A percentile compares a stretch with the other conserved stretches of the same genome.
These are phyloP conservation scores for Geotrichum ghanense DNA, from an alignment of 805 yeast species.

Conservation along the genomic window DNA sequence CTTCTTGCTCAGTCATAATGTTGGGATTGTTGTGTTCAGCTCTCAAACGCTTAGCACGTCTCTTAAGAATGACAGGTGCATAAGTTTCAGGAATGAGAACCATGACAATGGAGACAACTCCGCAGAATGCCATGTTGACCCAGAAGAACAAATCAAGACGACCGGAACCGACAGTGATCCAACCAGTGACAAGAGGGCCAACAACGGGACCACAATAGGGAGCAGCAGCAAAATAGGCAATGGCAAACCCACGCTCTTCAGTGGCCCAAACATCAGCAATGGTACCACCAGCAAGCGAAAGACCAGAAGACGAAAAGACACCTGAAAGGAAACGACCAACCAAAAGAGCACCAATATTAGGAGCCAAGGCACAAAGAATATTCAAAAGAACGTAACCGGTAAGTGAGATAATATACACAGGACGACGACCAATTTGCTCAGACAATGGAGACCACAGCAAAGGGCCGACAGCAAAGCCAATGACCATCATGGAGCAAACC, in stretches of 20 bases:
- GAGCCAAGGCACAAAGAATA: constrained; percentile 77
- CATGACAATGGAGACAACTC: constrained; percentile 62
- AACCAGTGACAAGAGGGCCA: constrained; percentile 84
- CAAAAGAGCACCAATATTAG: constrained; percentile 68
- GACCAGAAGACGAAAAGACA: constrained; percentile 71
- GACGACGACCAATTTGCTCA: constrained; percentile 77
- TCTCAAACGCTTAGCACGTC: constrained; percentile 57
- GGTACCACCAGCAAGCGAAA: constrained; percentile 83
- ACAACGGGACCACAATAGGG: constrained; percentile 90
- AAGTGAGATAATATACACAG: constrained; percentile 70
- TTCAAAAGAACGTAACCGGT: constrained; percentile 67
- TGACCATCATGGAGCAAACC: constrained; percentile 76
- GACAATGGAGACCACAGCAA: constrained; percentile 81
- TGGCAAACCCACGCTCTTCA: constrained; percentile 75
- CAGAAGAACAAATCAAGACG: constrained; percentile 59
- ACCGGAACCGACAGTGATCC: constrained; percentile 61
- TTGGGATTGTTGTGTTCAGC: constrained; percentile 72
- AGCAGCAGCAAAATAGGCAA: constrained; percentile 83
- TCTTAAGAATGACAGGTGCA: constrained; percentile 75
- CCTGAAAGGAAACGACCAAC: constrained; percentile 84
- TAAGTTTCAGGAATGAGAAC: constrained; percentile 79
- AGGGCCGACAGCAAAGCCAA: constrained; percentile 84
- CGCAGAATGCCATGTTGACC: constrained; percentile 91
- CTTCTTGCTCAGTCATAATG: constrained; percentile 92
- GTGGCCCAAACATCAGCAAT: constrained; percentile 81